phyloP scores from a whole-genome alignment of 495 filamentous ascomycete species.

The Sporormia fimetaria region DNA sequence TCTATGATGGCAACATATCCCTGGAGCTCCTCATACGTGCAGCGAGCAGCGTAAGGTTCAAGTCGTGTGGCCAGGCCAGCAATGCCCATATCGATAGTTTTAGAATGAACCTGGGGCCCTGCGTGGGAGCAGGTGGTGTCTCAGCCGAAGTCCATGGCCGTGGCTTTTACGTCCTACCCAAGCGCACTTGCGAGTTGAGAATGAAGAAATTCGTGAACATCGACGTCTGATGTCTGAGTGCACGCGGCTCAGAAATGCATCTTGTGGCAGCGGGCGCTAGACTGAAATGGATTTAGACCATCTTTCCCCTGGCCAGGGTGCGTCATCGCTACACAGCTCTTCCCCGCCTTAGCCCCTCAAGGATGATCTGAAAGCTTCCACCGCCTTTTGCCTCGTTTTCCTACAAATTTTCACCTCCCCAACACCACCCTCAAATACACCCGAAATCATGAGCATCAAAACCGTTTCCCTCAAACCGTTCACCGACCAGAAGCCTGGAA shows the following conservation, averaged over 20 bases:
- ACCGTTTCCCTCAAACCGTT: constrained; percentile 68
- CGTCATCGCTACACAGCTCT: too few relatives aligned
- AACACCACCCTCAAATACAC: constrained; percentile 6
- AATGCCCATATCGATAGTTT: constrained; percentile 17
- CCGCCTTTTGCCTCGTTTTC: neutral
- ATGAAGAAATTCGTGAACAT: neutral
- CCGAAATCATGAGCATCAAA: constrained; percentile 53
- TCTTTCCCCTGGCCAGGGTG: too few relatives aligned
- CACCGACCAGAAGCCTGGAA: constrained; percentile 96
- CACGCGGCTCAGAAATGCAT: too few relatives aligned
- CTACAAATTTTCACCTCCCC: constrained; percentile 2
- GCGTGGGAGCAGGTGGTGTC: neutral
- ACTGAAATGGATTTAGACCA: too few relatives aligned
- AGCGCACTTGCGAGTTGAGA: constrained; percentile 4
- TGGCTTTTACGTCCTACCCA: too few relatives aligned
- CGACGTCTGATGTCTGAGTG: too few relatives aligned
- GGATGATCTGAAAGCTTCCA: neutral
- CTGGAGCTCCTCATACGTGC: constrained; percentile 3
- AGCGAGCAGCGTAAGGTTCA: constrained; percentile 16
- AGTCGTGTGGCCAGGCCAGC: constrained; percentile 7
- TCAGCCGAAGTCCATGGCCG: neutral
- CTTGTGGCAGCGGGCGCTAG: too few relatives aligned
- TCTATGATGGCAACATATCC: constrained; percentile 13
- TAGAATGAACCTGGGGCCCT: too few relatives aligned
- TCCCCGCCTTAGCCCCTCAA: too few relatives aligned